Base-by-base conservation (phyloP, 176 grass and related monocot species). In the Chloris gayana region DNA sequence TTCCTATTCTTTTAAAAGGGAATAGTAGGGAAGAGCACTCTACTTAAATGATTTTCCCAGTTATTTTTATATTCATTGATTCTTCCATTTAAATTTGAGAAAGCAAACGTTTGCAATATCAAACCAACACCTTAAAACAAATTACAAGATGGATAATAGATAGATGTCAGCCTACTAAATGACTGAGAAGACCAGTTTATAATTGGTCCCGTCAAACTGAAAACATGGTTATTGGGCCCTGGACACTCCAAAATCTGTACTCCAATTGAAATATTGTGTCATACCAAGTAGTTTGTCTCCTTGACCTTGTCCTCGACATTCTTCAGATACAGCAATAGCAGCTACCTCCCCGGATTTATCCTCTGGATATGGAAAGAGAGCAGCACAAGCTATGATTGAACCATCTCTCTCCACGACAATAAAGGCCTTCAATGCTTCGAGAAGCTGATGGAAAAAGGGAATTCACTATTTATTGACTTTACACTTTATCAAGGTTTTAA, bases 201-300 rank as follows among this genome's bases (percentile, higher is more conserved):
- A 22, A 54, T 30, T 25, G 31, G 39, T 14, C 34, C 22, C 24
- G 31, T 4, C 4, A 37, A 37, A 37, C 35, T 37, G 34, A 18
- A 85, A 79, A 76, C 3, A 2, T 42, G 44, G 30, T 86, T 67
- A 45, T 37, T 15, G 14, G 13, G 14, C 47, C 1, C 3, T 5
- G 47, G 14, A 22, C 18, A 54, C 50, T n/a, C n/a, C n/a, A 54
- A 54, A 18, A 22, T 54, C 6, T 4, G 7, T 6, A 22, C 0
- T 22, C 4, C 3, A 54, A 58, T 25, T 25, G 1, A 58, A 58
- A 58, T 25, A 12, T 58, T 25, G n/a, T 58, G 35, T 37, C 54
- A 33, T 94, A 98, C 95, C 95, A 11, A 98, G 91, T 42, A 98
- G 88, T 80, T 98, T 98, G 75, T 98, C 95, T 64, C 95, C 95